Percentiles rank a stretch among this genome's conserved stretches.
Conservation (phyloP, 192 early-diverging fungal genomes). For the Glomus cerebriforme region DNA sequence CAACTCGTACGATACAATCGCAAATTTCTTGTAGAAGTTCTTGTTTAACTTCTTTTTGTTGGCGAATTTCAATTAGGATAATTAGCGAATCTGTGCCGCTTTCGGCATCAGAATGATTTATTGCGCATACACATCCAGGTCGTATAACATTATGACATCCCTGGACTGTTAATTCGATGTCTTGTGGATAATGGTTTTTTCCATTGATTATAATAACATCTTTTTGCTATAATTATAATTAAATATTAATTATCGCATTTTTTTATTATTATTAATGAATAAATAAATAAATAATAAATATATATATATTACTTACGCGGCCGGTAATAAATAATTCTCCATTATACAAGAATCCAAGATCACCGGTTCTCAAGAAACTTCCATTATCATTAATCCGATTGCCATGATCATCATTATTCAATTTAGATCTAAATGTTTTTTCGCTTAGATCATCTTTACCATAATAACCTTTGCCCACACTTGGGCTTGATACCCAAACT, state of each 20-base stretch:
- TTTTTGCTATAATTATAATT: constrained; percentile 11
- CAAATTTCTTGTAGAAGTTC: background rate
- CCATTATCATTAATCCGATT: constrained; percentile 21
- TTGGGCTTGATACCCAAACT: constrained; percentile 23
- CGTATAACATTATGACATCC: constrained; percentile 10
- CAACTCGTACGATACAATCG: background rate
- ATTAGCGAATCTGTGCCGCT: constrained; percentile 17
- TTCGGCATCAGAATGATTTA: constrained; percentile 20
- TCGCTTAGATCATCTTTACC: constrained; percentile 5
- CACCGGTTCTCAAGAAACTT: constrained; percentile 21
- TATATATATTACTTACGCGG: constrained; percentile 9
- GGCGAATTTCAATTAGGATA: background rate
- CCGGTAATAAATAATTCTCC: constrained; percentile 22
- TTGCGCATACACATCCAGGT: constrained; percentile 25
- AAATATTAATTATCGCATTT: background rate
- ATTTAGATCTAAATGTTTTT: constrained; percentile 12
- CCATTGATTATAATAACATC: constrained; percentile 30
- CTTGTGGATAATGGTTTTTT: constrained; percentile 29
- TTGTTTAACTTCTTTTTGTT: background rate
- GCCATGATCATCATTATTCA: constrained; percentile 1
- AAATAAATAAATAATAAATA: too few relatives aligned
- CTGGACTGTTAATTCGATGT: constrained; percentile 21
- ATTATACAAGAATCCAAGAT: constrained; percentile 27
- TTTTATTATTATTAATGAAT: too few relatives aligned
- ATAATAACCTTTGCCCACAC: constrained; percentile 24